Percentiles rank a stretch among this genome's conserved stretches.
These are phyloP conservation scores for Beauveria medogensis DNA, from an alignment of 2,329 filamentous ascomycete species.

Conservation along the genomic window DNA sequence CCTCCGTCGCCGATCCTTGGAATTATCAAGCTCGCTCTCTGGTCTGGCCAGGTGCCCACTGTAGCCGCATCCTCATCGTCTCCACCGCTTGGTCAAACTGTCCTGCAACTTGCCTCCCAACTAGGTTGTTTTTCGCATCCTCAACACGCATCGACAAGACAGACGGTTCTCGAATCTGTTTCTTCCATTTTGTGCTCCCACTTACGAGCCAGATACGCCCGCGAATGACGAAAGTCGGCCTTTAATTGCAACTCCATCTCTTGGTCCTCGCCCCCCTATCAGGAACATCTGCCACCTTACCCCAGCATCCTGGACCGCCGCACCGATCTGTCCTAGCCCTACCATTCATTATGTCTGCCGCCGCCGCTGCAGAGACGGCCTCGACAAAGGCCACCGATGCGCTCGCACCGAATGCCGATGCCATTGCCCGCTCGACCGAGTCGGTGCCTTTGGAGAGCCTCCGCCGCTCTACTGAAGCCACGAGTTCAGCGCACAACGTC, in stretches of 20 bases:
- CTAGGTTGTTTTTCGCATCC: not conserved
- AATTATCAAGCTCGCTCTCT: not conserved
- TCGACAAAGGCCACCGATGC: not conserved
- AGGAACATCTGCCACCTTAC: not conserved
- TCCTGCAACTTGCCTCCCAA: constrained; percentile 2
- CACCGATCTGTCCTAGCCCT: not conserved
- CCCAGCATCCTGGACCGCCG: not conserved
- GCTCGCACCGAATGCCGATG: not conserved
- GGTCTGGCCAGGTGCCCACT: not conserved
- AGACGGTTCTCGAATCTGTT: not conserved
- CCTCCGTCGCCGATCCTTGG: not conserved
- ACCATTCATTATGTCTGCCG: constrained; percentile 1
- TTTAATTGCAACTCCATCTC: not conserved
- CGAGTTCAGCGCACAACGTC: constrained; percentile 5
- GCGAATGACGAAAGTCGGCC: not conserved
- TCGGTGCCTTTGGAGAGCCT: constrained; percentile 8
- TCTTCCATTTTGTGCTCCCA: not conserved
- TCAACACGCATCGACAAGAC: not conserved
- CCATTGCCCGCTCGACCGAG: not conserved
- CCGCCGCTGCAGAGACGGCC: not conserved
- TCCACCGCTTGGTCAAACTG: constrained; percentile 7
- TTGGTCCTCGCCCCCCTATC: not conserved
- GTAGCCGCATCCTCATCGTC: constrained; percentile 4
- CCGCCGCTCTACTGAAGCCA: constrained; percentile 6
- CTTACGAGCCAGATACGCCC: not conserved